A percentile compares a stretch with the other conserved stretches of the same genome.
These are phyloP conservation scores for Colletotrichum acutatum DNA, from an alignment of 2,329 filamentous ascomycete genomes.

Conservation along the genomic window DNA sequence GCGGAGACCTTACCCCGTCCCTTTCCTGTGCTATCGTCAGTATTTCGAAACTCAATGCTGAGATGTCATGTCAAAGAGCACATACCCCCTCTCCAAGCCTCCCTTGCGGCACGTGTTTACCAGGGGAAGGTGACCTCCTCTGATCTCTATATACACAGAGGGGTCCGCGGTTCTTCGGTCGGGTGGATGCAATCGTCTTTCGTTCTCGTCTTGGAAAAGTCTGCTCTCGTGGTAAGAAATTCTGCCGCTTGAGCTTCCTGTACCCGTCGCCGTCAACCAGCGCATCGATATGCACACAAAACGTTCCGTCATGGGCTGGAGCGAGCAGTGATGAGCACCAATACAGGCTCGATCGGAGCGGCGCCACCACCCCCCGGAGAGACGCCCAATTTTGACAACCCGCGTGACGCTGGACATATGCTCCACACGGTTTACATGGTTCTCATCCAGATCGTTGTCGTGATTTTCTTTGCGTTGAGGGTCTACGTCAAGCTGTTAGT, in stretches of 20 bases:
- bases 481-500: constrained; percentile 25
- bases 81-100: neutral
- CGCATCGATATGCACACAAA: neutral
- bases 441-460: constrained; percentile 7
- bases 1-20: neutral
- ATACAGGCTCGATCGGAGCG: constrained; percentile 23
- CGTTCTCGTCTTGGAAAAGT: neutral
- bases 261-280: neutral
- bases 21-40: neutral
- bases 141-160: neutral
- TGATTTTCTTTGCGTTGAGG: constrained; percentile 22
- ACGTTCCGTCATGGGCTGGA: constrained; percentile 15
- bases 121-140: neutral
- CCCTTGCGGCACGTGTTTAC: neutral
- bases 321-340: constrained; percentile 19
- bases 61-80: constrained; percentile 7
- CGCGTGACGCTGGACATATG: constrained; percentile 21
- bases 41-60: constrained; percentile 11
- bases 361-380: constrained; percentile 30
- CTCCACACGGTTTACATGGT: constrained; percentile 16
- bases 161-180: neutral
- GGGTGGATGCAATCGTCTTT: neutral
- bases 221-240: neutral
- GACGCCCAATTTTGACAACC: constrained; percentile 30
- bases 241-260: neutral